A percentile compares a stretch with the other conserved stretches of the same genome.
Conservation (phyloP, 2,329 filamentous ascomycete genomes). For the Aureobasidium pullulans region DNA sequence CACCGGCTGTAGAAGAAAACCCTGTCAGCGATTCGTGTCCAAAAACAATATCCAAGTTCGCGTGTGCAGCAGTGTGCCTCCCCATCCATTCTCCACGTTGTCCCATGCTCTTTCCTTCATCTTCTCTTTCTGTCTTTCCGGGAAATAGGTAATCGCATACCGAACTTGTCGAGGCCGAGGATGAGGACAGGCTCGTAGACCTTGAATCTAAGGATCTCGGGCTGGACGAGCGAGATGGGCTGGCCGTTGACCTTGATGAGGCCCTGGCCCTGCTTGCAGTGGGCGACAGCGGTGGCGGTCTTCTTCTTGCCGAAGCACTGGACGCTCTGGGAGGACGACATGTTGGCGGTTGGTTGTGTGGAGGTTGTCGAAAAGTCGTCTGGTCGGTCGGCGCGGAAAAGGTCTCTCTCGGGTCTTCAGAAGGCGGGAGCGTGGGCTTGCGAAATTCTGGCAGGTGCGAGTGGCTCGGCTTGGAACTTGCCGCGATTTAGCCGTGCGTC, state of each 20-base stretch:
- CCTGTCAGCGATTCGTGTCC: slow-evolving; percentile 8
- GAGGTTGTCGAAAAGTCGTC: slow-evolving; percentile 16
- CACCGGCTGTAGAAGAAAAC: slow-evolving; percentile 47
- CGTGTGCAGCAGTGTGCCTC: not conserved
- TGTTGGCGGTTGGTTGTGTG: slow-evolving; percentile 31
- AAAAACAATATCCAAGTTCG: not conserved
- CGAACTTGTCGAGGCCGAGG: slow-evolving; percentile 95
- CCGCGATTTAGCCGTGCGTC: slow-evolving; percentile 19
- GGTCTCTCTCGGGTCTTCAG: not conserved
- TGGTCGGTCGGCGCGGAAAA: not conserved
- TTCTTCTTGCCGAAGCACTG: slow-evolving; percentile 97
- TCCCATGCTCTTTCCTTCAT: slow-evolving; percentile 7
- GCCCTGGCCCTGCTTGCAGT: slow-evolving; percentile 87
- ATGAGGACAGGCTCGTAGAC: slow-evolving; percentile 99
- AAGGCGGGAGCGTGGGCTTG: not conserved
- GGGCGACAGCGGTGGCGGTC: slow-evolving; percentile 67
- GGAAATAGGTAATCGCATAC: slow-evolving; percentile 30
- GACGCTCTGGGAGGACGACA: slow-evolving; percentile 58
- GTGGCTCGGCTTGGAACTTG: slow-evolving; percentile 7
- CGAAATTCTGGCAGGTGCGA: slow-evolving; percentile 3
- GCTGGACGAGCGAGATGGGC: slow-evolving; percentile 87
- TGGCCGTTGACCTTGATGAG: slow-evolving; percentile 98
- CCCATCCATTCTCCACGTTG: not conserved
- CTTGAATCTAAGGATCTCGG: slow-evolving; percentile 97
- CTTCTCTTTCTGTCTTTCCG: slow-evolving; percentile 1